Percentiles rank a stretch among this genome's conserved stretches.
Evolutionary conservation across 2,329 filamentous ascomycete genomes (phyloP).

Genomic region (Stachybotrys elegans): DNA sequence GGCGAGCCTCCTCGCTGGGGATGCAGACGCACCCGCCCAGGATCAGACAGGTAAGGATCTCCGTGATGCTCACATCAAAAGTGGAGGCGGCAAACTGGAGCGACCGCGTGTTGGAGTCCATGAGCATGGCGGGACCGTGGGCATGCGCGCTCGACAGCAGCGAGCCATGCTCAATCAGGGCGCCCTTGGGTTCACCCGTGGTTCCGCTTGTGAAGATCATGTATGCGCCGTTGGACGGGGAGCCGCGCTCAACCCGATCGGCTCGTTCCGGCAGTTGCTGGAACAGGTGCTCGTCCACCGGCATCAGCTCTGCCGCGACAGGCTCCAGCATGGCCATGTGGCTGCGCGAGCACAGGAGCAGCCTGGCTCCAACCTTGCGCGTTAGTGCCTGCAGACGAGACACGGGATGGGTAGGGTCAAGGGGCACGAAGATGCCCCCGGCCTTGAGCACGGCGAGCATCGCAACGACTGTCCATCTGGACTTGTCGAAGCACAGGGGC

Average conservation of each 20-base stretch:
- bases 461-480: conserved; percentile 19
- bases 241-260: conserved; percentile 4
- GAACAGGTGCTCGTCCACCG: conserved; percentile 12
- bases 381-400: conserved; percentile 6
- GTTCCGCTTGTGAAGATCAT: conserved; percentile 17
- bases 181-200: conserved; percentile 14
- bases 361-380: conserved; percentile 12
- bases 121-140: conserved; percentile 16
- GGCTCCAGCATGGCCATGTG: conserved; percentile 10
- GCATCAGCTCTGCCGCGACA: conserved; percentile 11
- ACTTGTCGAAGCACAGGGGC: conserved; percentile 23
- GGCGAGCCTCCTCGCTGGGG: conserved; percentile 31
- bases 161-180: conserved; percentile 14
- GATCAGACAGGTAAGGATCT: conserved; percentile 13
- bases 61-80: conserved; percentile 24
- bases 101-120: conserved; percentile 18
- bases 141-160: conserved; percentile 12
- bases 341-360: conserved; percentile 14
- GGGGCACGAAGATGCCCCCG: conserved; percentile 17
- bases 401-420: conserved; percentile 16
- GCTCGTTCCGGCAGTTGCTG: not conserved
- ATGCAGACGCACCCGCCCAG: conserved; percentile 25
- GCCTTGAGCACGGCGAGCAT: conserved; percentile 21
- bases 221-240: conserved; percentile 12
- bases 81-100: conserved; percentile 27